phyloP scores from a whole-genome alignment of 208 protist species.

The Trypanosoma mega region DNA sequence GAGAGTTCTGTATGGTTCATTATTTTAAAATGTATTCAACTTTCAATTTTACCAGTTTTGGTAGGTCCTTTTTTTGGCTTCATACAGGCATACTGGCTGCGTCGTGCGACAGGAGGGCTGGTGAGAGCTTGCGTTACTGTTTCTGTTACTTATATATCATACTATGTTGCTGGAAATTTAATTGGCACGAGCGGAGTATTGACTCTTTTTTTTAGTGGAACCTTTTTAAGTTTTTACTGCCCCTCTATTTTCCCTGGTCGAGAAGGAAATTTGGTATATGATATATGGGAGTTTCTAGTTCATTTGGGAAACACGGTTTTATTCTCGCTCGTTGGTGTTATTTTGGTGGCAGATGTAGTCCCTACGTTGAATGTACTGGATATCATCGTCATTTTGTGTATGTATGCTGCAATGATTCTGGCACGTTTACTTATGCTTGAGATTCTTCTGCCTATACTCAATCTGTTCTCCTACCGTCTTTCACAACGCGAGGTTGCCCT shows the following conservation, averaged over 20 bases:
- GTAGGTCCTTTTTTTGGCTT: conserved; percentile 73
- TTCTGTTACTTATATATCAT: conserved; percentile 82
- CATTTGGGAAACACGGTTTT: conserved; percentile 85
- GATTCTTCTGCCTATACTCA: conserved; percentile 65
- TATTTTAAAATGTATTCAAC: conserved; percentile 38
- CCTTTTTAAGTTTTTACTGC: conserved; percentile 77
- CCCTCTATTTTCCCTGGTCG: conserved; percentile 75
- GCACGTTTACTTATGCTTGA: conserved; percentile 67
- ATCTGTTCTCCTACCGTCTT: conserved; percentile 61
- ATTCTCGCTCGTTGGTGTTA: conserved; percentile 86
- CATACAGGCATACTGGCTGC: conserved; percentile 65
- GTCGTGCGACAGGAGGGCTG: conserved; percentile 41
- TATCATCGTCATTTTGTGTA: conserved; percentile 45
- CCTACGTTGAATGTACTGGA: conserved; percentile 50
- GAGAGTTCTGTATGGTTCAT: conserved; percentile 35
- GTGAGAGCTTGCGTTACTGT: conserved; percentile 78
- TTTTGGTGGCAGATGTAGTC: conserved; percentile 72
- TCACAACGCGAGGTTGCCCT: conserved; percentile 50
- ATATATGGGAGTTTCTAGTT: conserved; percentile 87
- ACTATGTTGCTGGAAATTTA: conserved; percentile 68
- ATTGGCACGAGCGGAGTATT: conserved; percentile 81
- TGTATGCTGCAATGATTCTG: conserved; percentile 70
- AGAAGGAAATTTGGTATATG: conserved; percentile 69
- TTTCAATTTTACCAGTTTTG: conserved; percentile 57
- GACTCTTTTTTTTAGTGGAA: conserved; percentile 79